Conservation (phyloP, 148 eudicot genomes). For the Vaccinium macrocarpon region DNA sequence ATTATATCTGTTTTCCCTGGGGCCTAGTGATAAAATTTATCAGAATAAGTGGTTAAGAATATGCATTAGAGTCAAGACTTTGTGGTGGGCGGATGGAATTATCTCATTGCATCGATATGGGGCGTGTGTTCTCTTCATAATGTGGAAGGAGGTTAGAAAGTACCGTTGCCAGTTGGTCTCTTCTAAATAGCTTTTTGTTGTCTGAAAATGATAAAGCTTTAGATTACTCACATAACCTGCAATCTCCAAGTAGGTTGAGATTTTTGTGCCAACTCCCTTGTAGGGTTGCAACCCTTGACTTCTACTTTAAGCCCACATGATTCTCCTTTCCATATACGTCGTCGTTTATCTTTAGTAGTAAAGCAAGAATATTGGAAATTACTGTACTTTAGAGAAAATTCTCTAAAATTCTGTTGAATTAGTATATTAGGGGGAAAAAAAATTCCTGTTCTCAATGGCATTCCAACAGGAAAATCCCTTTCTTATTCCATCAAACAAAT, state of each 20-base stretch:
- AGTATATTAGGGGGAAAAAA: not conserved
- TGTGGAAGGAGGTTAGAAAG: conserved; percentile 1
- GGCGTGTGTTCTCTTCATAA: not conserved
- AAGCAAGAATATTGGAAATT: not conserved
- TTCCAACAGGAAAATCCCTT: not conserved
- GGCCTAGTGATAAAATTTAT: not conserved
- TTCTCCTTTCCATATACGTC: not conserved
- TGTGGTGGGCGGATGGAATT: not conserved
- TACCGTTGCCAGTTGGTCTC: not conserved
- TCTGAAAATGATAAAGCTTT: not conserved
- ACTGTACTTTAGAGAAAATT: not conserved
- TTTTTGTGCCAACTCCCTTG: not conserved
- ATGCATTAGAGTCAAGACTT: not conserved
- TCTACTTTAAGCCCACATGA: not conserved
- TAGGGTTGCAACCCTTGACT: not conserved
- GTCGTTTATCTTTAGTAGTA: not conserved
- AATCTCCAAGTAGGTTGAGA: not conserved
- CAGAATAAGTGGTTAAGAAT: not conserved
- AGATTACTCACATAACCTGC: not conserved
- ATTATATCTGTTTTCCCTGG: not conserved
- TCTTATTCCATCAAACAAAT: not conserved
- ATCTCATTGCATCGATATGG: not conserved
- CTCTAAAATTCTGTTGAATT: not conserved
- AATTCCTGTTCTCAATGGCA: not conserved
- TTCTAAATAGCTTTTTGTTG: not conserved